These are phyloP conservation scores for Mucor mucedo DNA, from an alignment of 371 early-diverging fungal species.

Conservation along the genomic window DNA sequence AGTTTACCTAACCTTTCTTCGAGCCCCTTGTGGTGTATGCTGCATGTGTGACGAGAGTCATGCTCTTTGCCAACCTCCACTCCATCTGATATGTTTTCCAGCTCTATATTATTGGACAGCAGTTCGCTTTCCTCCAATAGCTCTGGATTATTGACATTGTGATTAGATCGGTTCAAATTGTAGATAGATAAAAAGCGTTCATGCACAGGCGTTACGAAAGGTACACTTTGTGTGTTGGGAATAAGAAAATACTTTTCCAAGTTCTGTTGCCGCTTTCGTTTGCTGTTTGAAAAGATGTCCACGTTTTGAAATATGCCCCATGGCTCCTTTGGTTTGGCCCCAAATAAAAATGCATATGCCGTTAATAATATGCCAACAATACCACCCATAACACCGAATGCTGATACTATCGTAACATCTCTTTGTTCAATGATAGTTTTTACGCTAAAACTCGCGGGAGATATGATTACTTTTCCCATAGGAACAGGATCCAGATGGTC, in stretches of 20 bases:
- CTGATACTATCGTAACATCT: conserved; percentile 35
- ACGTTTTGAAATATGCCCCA: conserved; percentile 47
- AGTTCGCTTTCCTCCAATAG: not conserved
- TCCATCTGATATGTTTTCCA: not conserved
- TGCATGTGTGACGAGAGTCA: not conserved
- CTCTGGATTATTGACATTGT: not conserved
- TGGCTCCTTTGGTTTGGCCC: conserved; percentile 38
- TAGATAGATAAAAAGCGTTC: conserved; percentile 27
- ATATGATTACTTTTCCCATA: conserved; percentile 2
- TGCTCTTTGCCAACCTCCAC: not conserved
- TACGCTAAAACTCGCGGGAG: conserved; percentile 19
- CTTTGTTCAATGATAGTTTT: conserved; percentile 34
- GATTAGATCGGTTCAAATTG: conserved; percentile 6
- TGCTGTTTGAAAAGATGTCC: conserved; percentile 20
- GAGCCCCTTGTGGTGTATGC: not conserved
- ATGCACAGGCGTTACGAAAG: conserved; percentile 40
- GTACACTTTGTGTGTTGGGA: conserved; percentile 24
- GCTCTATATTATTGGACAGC: not conserved
- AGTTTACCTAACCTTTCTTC: conserved; percentile 14
- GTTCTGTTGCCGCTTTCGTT: not conserved
- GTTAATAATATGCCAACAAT: conserved; percentile 36
- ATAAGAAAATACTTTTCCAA: conserved; percentile 28
- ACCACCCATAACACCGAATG: conserved; percentile 44
- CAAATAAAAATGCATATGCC: conserved; percentile 40
- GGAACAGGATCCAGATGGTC: too few relatives aligned